A percentile compares a stretch with the other conserved stretches of the same genome.
Evolutionary conservation across 1,284 basidiomycete species (phyloP).

Genomic region (Polyporus tsugae): DNA sequence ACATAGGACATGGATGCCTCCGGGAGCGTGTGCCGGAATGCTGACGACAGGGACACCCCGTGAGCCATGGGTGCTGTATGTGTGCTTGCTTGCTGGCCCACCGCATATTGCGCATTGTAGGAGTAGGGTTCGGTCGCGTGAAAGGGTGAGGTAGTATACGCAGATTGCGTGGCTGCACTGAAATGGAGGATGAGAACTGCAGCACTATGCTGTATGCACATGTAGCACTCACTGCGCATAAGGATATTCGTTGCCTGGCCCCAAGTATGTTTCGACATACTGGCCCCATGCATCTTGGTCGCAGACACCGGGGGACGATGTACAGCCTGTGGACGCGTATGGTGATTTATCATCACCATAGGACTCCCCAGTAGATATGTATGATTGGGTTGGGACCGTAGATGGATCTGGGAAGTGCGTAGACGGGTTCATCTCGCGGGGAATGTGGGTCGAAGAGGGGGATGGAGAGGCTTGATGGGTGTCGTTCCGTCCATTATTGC

Average conservation of each 20-base stretch:
- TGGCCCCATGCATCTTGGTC: background rate
- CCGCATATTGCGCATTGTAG: background rate
- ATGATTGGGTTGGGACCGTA: background rate
- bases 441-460: background rate
- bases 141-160: background rate
- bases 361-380: background rate
- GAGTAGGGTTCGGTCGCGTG: background rate
- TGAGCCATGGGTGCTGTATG: background rate
- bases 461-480: background rate
- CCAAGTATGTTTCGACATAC: background rate
- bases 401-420: background rate
- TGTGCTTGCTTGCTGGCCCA: background rate
- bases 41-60: background rate
- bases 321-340: background rate
- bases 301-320: background rate
- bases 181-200: background rate
- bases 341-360: background rate
- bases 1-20: background rate
- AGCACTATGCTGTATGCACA: background rate
- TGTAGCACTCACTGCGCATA: background rate
- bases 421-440: slow-evolving; percentile 2
- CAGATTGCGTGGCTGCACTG: background rate
- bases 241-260: background rate
- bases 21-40: background rate
- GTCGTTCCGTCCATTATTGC: background rate